phyloP scores from a whole-genome alignment of 2,329 filamentous ascomycete genomes.

The Grosmannia huntii region DNA sequence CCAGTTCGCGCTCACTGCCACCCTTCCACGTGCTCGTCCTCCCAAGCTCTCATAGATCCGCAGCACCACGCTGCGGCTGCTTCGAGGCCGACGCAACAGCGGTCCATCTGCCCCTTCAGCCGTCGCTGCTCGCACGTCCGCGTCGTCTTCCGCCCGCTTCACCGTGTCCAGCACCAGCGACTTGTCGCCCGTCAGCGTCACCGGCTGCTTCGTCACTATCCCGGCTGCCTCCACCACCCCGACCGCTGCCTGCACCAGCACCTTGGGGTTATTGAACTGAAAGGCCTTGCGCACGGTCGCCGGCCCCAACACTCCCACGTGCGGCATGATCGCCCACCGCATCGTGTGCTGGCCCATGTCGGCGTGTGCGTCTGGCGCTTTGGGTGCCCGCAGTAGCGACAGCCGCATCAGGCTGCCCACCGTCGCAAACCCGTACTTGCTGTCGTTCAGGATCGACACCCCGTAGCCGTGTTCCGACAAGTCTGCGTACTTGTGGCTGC shows the following conservation, averaged over 20 bases:
- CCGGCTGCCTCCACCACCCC: conserved; percentile 9
- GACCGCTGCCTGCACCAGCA: conserved; percentile 9
- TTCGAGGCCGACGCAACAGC: conserved; percentile 41
- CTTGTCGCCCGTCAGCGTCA: conserved; percentile 52
- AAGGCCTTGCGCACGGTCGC: conserved; percentile 48
- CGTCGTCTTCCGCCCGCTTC: conserved; percentile 86
- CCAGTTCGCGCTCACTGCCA: conserved; percentile 46
- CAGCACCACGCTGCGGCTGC: conserved; percentile 68
- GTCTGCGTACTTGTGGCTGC: conserved; percentile 63
- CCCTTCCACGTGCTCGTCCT: conserved; percentile 57
- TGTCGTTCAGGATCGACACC: conserved; percentile 56
- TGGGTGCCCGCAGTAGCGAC: conserved; percentile 50
- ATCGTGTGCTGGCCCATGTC: conserved; percentile 57
- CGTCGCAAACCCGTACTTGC: conserved; percentile 58
- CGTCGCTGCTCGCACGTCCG: conserved; percentile 52
- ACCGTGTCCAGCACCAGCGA: conserved; percentile 76
- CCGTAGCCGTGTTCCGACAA: conserved; percentile 57
- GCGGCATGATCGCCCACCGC: conserved; percentile 55
- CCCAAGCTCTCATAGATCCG: conserved; percentile 83
- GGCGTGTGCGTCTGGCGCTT: conserved; percentile 55
- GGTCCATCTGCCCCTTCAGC: conserved; percentile 9
- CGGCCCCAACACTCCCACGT: conserved; percentile 40
- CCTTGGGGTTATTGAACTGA: conserved; percentile 54
- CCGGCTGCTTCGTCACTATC: conserved; percentile 32
- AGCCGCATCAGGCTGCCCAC: conserved; percentile 56